Percentiles rank a stretch among this genome's conserved stretches.
Conservation (phyloP, 768 basidiomycete genomes). For the Hortiboletus campestris region DNA sequence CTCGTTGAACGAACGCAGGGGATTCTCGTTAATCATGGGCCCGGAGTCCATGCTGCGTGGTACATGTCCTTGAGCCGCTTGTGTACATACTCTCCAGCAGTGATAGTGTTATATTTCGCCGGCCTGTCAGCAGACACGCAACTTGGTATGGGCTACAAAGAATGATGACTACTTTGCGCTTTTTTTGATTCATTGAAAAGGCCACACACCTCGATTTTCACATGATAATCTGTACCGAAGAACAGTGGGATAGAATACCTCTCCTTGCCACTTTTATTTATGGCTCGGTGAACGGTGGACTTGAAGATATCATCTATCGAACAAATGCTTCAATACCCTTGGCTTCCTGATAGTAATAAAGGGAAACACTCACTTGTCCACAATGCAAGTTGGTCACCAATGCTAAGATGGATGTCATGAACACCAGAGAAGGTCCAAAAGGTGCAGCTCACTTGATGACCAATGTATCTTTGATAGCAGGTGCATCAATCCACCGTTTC, state of each 20-base stretch:
- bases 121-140: slow-evolving; percentile 56
- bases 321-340: background rate
- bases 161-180: background rate
- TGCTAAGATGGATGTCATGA: slow-evolving; percentile 40
- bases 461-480: slow-evolving; percentile 73
- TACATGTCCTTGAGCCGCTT: slow-evolving; percentile 56
- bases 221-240: slow-evolving; percentile 88
- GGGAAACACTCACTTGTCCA: slow-evolving; percentile 70
- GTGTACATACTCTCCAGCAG: slow-evolving; percentile 83
- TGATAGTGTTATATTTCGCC: slow-evolving; percentile 65
- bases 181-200: background rate
- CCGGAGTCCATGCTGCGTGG: slow-evolving; percentile 2
- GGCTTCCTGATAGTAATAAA: background rate
- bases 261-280: slow-evolving; percentile 66
- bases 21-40: background rate
- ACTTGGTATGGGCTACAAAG: slow-evolving; percentile 40
- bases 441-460: slow-evolving; percentile 69
- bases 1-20: too few species aligned
- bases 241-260: slow-evolving; percentile 89
- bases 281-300: slow-evolving; percentile 84
- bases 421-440: slow-evolving; percentile 2
- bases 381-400: slow-evolving; percentile 85
- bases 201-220: slow-evolving; percentile 63
- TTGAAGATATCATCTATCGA: slow-evolving; percentile 81
- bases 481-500: slow-evolving; percentile 79